Evolutionary conservation across 768 basidiomycete species (phyloP).

Genomic region (Mycena leptocephala): DNA sequence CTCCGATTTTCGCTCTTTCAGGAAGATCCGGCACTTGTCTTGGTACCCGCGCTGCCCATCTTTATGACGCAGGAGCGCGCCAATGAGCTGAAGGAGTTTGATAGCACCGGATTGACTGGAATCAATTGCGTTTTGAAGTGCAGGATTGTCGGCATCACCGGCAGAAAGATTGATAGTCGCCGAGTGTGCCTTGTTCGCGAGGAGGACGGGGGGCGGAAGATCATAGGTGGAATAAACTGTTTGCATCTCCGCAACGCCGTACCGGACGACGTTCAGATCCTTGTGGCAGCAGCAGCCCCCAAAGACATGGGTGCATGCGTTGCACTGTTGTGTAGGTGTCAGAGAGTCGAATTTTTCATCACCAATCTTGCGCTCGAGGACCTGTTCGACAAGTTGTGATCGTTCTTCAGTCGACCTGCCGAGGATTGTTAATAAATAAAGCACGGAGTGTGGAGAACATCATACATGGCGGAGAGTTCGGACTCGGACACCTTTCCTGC

Average conservation of each 20-base stretch:
- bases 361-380: background rate
- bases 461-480: background rate
- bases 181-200: slow-evolving; percentile 45
- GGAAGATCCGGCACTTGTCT: slow-evolving; percentile 24
- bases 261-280: slow-evolving; percentile 48
- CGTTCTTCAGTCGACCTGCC: background rate
- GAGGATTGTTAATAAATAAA: background rate
- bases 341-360: background rate
- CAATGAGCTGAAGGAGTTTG: slow-evolving; percentile 42
- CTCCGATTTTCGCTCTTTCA: slow-evolving; percentile 26
- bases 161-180: slow-evolving; percentile 30
- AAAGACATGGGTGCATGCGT: slow-evolving; percentile 37
- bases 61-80: slow-evolving; percentile 45
- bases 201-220: slow-evolving; percentile 35
- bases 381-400: background rate
- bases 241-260: slow-evolving; percentile 26
- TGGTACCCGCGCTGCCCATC: slow-evolving; percentile 47
- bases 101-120: slow-evolving; percentile 42
- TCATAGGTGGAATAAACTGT: slow-evolving; percentile 1
- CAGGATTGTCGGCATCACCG: slow-evolving; percentile 18
- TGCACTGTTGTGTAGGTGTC: background rate
- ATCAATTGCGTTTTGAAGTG: slow-evolving; percentile 36
- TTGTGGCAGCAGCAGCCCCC: slow-evolving; percentile 51
- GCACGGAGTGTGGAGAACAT: too few relatives aligned
- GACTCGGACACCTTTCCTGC: background rate